Evolutionary conservation across 2,329 filamentous ascomycete genomes (phyloP).

Genomic region (Fonsecaea monophora): DNA sequence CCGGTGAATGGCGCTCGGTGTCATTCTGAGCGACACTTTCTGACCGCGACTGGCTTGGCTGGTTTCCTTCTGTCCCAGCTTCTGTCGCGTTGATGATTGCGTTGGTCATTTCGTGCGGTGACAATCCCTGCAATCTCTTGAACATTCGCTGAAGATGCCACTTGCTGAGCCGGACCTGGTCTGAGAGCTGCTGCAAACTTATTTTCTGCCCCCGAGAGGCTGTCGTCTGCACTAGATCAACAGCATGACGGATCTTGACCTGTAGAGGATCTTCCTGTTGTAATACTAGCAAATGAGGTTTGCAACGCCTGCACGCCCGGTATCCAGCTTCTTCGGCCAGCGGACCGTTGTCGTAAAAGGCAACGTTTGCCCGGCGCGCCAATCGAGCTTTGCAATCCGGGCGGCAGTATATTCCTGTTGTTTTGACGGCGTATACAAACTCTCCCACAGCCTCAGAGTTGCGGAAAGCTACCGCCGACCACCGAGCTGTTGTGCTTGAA

Average conservation of each 20-base stretch:
- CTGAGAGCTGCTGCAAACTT: constrained; percentile 55
- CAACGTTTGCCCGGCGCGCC: constrained; percentile 61
- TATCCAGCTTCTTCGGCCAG: constrained; percentile 60
- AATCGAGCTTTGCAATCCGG: constrained; percentile 65
- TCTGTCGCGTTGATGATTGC: constrained; percentile 17
- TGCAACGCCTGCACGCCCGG: constrained; percentile 63
- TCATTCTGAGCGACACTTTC: neutral
- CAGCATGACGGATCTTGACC: constrained; percentile 18
- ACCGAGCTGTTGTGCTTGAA: constrained; percentile 39
- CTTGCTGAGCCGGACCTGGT: constrained; percentile 56
- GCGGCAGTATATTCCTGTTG: constrained; percentile 63
- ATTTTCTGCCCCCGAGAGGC: constrained; percentile 18
- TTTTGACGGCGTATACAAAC: constrained; percentile 63
- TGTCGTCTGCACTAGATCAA: constrained; percentile 1
- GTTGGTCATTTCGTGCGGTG: constrained; percentile 50
- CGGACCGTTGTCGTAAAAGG: constrained; percentile 57
- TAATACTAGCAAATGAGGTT: constrained; percentile 48
- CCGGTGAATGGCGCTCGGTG: neutral
- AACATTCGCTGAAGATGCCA: constrained; percentile 64
- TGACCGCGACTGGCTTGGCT: neutral
- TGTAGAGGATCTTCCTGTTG: constrained; percentile 14
- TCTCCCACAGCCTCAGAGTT: constrained; percentile 51
- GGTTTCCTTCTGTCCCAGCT: neutral
- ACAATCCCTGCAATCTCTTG: constrained; percentile 58
- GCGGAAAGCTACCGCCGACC: constrained; percentile 55